Base-by-base conservation (phyloP, 164 flowering plant species). In the Aristolochia contorta region DNA sequence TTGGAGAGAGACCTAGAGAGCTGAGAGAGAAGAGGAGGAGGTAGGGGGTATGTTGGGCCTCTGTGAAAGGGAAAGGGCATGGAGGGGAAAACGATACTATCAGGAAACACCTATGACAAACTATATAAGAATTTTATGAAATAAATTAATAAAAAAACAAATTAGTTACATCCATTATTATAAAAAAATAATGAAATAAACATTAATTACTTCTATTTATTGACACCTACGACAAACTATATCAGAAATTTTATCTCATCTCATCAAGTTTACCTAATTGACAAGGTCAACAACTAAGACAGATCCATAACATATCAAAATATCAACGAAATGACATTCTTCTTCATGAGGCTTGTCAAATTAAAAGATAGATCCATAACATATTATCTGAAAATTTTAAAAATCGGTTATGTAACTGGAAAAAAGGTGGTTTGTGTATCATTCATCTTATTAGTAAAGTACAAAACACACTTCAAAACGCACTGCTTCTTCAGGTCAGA, bases 271-370 rank as follows among this genome's bases (percentile, higher is more conserved):
- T 73, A 91, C 99, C 99, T 78, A 76, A 71, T 94, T 94, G 67
- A 94, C 87, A 73, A 94, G 99, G 78, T 94, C 89, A 69, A 87
- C 85, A 37, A 88, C 95, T 23, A 86, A 65, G 15, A 88, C 91
- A 64, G 80, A 62, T 56, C 97, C 91, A 68, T 94, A 94, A 72
- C 80, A 83, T 78, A 88, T 94, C 67, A 89, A 79, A 54, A 94
- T 70, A 77, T 94, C 99, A 67, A 84, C 67, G 73, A 91, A 81
- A 74, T 94, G 99, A 10, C 96, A 80, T 67, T 94, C 93, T 54
- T 61, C 89, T n/a, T 91, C 91, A 69, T 71, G 81, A 65, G 97
- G 84, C 99, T 94, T 84, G 68, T 74, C 50, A 49, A 3, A 12
- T 12, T 48, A 41, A 16, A 30, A 20, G 47, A 21, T 33, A 18